These are phyloP conservation scores for Daldinia grandis DNA, from an alignment of 495 filamentous ascomycete species.

Conservation along the genomic window DNA sequence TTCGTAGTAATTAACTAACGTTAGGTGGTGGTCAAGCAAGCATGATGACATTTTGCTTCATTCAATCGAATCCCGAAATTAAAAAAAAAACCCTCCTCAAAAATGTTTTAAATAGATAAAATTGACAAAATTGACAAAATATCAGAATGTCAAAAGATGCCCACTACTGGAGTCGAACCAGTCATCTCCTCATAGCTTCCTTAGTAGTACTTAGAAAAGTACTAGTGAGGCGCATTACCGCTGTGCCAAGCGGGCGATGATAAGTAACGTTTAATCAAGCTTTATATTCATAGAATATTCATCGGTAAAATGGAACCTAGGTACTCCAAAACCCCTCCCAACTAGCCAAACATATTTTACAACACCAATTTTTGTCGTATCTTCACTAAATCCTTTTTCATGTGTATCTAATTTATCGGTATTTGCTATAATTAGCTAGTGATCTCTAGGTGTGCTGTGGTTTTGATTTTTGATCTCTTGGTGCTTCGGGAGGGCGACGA, in stretches of 20 bases:
- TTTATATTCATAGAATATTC: not conserved
- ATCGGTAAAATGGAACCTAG: not conserved
- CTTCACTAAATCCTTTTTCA: not conserved
- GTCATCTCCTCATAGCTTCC: constrained; percentile 30
- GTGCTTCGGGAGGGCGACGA: not conserved
- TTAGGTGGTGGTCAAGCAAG: too few species aligned
- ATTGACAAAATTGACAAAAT: not conserved
- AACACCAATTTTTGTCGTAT: not conserved
- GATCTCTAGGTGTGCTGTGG: not conserved
- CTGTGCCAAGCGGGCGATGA: constrained; percentile 27
- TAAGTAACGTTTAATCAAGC: too few species aligned
- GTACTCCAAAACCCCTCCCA: too few species aligned
- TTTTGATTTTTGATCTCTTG: not conserved
- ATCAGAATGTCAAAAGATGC: constrained; percentile 1
- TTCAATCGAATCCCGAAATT: too few species aligned
- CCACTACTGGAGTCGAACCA: constrained; percentile 35
- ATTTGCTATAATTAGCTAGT: not conserved
- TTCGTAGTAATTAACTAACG: too few species aligned
- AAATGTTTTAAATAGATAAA: too few species aligned
- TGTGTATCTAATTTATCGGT: not conserved
- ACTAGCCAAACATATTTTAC: not conserved
- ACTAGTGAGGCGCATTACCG: constrained; percentile 36
- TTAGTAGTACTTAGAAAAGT: constrained; percentile 4
- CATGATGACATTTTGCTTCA: too few species aligned
- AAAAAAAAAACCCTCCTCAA: too few species aligned